Conservation (phyloP, 148 eudicot species). For the Cornus suecica region DNA sequence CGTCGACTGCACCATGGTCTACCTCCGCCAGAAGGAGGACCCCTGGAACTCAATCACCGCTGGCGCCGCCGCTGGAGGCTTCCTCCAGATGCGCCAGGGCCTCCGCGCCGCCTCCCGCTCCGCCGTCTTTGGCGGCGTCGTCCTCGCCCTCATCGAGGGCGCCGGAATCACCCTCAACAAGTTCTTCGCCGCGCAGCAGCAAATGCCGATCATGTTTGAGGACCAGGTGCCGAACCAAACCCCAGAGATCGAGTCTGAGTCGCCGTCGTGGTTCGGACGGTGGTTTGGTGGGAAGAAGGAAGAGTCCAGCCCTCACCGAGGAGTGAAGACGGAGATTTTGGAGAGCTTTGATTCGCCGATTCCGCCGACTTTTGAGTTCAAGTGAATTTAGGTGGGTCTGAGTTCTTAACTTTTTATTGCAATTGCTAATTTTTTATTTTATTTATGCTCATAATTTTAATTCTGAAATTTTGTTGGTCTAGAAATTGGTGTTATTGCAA, state of each 20-base stretch:
- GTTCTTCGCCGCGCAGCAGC: conserved; percentile 27
- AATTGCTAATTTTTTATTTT: neutral
- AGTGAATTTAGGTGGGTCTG: conserved; percentile 26
- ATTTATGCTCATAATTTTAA: neutral
- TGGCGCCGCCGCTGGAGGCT: conserved; percentile 74
- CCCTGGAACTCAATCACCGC: conserved; percentile 77
- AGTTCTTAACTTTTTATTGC: no score
- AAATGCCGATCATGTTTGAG: conserved; percentile 29
- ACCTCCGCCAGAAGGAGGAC: conserved; percentile 68
- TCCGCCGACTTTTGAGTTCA: conserved; percentile 73
- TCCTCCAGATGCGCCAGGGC: conserved; percentile 57
- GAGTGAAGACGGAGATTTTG: conserved; percentile 52
- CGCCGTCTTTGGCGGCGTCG: conserved; percentile 49
- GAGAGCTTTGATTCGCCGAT: conserved; percentile 83
- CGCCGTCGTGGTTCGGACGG: conserved; percentile 59
- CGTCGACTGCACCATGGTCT: conserved; percentile 65
- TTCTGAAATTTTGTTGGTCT: no score
- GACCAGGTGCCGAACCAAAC: neutral
- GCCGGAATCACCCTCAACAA: conserved; percentile 72
- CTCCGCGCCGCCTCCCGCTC: conserved; percentile 33
- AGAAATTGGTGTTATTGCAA: neutral
- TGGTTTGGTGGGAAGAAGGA: conserved; percentile 51
- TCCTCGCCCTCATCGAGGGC: conserved; percentile 63
- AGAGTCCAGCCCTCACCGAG: conserved; percentile 25
- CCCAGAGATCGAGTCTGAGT: neutral